phyloP scores from a whole-genome alignment of 768 basidiomycete genomes.

The Suillus spraguei region DNA sequence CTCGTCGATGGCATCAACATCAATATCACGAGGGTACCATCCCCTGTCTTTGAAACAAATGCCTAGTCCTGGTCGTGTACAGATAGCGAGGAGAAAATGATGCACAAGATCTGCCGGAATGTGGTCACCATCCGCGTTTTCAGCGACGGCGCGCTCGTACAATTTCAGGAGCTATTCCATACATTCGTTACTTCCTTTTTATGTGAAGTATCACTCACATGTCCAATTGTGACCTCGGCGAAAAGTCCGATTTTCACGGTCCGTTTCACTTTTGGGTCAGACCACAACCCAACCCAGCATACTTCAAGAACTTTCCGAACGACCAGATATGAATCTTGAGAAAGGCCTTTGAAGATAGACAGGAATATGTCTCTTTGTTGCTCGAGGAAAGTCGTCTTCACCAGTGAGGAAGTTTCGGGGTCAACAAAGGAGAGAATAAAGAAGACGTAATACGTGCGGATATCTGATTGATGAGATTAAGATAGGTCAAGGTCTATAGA shows the following conservation, averaged over 20 bases:
- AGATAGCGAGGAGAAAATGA: constrained; percentile 85
- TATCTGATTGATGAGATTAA: constrained; percentile 50
- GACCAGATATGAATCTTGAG: constrained; percentile 65
- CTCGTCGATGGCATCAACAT: constrained; percentile 37
- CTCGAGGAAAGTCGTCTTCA: constrained; percentile 70
- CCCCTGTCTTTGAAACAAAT: constrained; percentile 89
- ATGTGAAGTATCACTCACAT: constrained; percentile 45
- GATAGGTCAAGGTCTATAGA: neutral
- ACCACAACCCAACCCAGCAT: constrained; percentile 79
- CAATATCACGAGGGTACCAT: constrained; percentile 82
- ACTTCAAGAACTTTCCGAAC: constrained; percentile 68
- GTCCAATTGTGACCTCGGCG: constrained; percentile 61
- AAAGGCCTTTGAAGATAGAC: constrained; percentile 73
- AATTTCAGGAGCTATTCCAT: constrained; percentile 64
- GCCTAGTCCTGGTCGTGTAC: constrained; percentile 78
- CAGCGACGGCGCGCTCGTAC: constrained; percentile 61
- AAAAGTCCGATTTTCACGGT: constrained; percentile 75
- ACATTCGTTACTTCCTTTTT: neutral
- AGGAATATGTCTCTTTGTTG: constrained; percentile 66
- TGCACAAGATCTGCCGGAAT: constrained; percentile 79
- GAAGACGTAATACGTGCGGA: constrained; percentile 73
- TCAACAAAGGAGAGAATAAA: constrained; percentile 77
- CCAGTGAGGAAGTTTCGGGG: constrained; percentile 42
- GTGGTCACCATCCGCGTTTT: constrained; percentile 51
- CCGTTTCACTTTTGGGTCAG: constrained; percentile 69